Evolutionary conservation across 2,329 filamentous ascomycete species (phyloP), one percentile per base, ranked within the genome.

Genomic region (Leptosphaerulina australis): DNA sequence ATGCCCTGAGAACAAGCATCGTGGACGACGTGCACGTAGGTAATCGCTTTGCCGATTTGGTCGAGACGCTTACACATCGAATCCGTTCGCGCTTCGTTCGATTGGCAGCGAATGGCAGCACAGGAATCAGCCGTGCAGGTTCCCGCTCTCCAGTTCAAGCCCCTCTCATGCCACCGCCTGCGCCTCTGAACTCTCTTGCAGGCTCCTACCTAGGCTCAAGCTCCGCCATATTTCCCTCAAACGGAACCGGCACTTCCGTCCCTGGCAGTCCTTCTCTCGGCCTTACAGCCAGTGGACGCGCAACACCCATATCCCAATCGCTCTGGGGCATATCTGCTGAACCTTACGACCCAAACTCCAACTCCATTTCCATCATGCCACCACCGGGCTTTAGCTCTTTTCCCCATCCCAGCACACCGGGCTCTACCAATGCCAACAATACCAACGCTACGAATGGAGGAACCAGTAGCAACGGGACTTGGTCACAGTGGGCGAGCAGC

Each of bases 1-100:
- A 86, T 57, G 88, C 88, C 1, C 79, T 94, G 26, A 83, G 88
- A 14, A 88, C 84, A 59, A 91, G 88, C 55, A 88, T 92, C 5
- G 89, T 93, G 3, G 90, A 94, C 64, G 90, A 94, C 60, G 88
- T 93, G 6, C 90, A 94, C 68, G 80, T 94, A 4, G 89, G 88
- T n/a, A 91, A 88, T 51, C 83, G 89, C 6, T 94, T 94, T 62
- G 88, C 90, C 14, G 88, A 92, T 63, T 81, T 93, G 37, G 82
- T 93, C n/a, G 86, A 91, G 63, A 89, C 87, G 1, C 76, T 94
- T 30, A 91, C 88, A 0, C 86, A 86, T 53, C 82, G 88, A 18
- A 79, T 93, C 55, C 83, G 88, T 44, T 85, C 86, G 60, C 83
- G 88, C 5, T 90, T 94, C 62, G 76, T 85, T 17, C 80, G 82